Evolutionary conservation across 306 rosid species (phyloP).

Genomic region (Astragalus membranaceus): DNA sequence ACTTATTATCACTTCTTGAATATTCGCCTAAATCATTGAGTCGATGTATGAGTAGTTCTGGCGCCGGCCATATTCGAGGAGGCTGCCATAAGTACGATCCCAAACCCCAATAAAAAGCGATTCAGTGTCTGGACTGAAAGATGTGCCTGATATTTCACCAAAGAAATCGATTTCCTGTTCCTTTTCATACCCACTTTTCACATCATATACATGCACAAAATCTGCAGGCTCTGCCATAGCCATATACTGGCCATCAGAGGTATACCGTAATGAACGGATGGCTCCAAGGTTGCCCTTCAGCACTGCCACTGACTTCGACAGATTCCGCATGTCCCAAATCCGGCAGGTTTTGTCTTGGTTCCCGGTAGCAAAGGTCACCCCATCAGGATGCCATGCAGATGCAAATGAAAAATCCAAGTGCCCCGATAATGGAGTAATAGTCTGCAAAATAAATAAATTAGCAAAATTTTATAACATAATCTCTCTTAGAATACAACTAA

Average conservation of each 20-base stretch:
- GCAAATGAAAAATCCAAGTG: constrained; percentile 85
- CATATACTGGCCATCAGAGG: constrained; percentile 64
- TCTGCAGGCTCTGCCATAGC: constrained; percentile 84
- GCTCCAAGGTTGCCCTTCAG: constrained; percentile 86
- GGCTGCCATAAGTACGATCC: constrained; percentile 85
- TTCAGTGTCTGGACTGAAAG: constrained; percentile 84
- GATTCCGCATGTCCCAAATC: constrained; percentile 70
- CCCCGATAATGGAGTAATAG: constrained; percentile 38
- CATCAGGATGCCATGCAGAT: constrained; percentile 76
- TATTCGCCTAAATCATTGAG: constrained; percentile 19
- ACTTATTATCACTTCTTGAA: not conserved
- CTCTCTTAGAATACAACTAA: not conserved
- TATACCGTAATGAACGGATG: constrained; percentile 57
- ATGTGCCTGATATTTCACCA: constrained; percentile 77
- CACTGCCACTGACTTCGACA: constrained; percentile 61
- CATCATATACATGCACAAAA: constrained; percentile 74
- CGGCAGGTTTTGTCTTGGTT: constrained; percentile 86
- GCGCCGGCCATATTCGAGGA: constrained; percentile 60
- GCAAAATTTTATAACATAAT: not conserved
- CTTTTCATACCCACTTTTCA: constrained; percentile 50
- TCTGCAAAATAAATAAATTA: constrained; percentile 36
- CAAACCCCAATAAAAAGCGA: constrained; percentile 72
- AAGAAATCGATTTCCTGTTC: constrained; percentile 82
- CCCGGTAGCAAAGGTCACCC: constrained; percentile 70
- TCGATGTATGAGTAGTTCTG: constrained; percentile 49